Conservation (phyloP, 2,329 filamentous ascomycete species). For the Colletotrichum ledebouriae region DNA sequence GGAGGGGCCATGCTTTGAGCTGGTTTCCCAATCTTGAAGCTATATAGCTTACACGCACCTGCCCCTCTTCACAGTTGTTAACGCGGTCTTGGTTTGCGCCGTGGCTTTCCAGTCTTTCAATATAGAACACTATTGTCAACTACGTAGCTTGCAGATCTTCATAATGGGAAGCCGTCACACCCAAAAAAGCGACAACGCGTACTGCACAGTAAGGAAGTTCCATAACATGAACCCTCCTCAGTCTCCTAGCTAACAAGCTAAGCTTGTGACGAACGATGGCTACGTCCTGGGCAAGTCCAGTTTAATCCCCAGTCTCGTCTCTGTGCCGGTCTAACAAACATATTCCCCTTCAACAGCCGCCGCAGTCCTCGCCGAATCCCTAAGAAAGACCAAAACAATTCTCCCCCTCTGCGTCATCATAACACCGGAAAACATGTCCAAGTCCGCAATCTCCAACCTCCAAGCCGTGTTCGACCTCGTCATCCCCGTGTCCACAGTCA, state of each 20-base stretch:
- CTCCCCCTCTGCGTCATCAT: slow-evolving; percentile 39
- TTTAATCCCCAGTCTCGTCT: background rate
- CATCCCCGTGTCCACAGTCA: slow-evolving; percentile 38
- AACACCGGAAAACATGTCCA: slow-evolving; percentile 37
- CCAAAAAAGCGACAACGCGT: slow-evolving; percentile 13
- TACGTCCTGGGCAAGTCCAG: slow-evolving; percentile 40
- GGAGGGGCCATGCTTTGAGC: slow-evolving; percentile 10
- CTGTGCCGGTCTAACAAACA: slow-evolving; percentile 1
- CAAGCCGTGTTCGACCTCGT: slow-evolving; percentile 32
- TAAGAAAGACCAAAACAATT: slow-evolving; percentile 36
- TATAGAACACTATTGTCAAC: too few relatives aligned
- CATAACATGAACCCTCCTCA: too few relatives aligned
- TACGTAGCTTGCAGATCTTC: background rate
- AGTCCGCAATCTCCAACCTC: slow-evolving; percentile 21
- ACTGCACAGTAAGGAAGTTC: slow-evolving; percentile 29
- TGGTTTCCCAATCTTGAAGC: background rate
- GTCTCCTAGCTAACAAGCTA: background rate
- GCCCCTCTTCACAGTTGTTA: too few relatives aligned
- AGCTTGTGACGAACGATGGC: slow-evolving; percentile 44
- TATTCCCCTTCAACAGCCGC: slow-evolving; percentile 15
- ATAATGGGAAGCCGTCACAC: slow-evolving; percentile 33
- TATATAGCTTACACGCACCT: slow-evolving; percentile 1
- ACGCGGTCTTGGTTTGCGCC: too few relatives aligned
- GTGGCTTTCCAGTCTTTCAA: too few relatives aligned
- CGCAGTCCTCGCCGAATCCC: slow-evolving; percentile 42